A percentile compares a stretch with the other conserved stretches of the same genome.
phyloP scores from a whole-genome alignment of 192 early-diverging fungal species.

The Gaertneriomyces semiglobifer region DNA sequence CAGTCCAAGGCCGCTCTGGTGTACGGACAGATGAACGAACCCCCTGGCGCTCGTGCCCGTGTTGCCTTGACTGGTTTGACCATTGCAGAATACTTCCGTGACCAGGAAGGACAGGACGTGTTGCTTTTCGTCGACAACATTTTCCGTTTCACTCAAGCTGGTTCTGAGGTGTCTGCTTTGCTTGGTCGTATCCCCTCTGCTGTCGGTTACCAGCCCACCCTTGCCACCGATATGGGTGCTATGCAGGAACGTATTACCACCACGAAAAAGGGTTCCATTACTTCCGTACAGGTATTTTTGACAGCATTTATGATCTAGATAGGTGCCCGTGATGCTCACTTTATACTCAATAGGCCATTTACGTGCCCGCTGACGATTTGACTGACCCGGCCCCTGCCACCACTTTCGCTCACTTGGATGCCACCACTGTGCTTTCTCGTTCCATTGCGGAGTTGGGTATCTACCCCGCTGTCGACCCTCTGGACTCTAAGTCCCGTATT shows the following conservation, averaged over 20 bases:
- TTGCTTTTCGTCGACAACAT: conserved; percentile 99
- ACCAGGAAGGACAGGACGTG: conserved; percentile 99
- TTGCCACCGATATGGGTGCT: conserved; percentile 97
- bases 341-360: conserved; percentile 70
- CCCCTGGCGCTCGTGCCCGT: conserved; percentile 97
- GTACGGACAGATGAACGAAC: conserved; percentile 99
- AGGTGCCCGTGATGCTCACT: background rate
- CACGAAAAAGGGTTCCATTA: conserved; percentile 99
- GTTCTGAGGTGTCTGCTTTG: conserved; percentile 99
- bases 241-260: conserved; percentile 99
- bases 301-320: background rate
- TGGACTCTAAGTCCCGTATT: conserved; percentile 98
- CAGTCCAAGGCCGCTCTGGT: conserved; percentile 93
- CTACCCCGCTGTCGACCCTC: conserved; percentile 98
- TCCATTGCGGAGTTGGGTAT: conserved; percentile 98
- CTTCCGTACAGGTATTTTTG: conserved; percentile 68
- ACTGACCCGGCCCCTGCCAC: conserved; percentile 99
- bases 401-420: conserved; percentile 98
- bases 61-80: conserved; percentile 96
- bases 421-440: conserved; percentile 98
- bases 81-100: conserved; percentile 99
- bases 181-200: conserved; percentile 99
- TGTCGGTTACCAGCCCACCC: conserved; percentile 99
- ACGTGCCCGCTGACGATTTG: conserved; percentile 99
- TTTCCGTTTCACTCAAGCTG: conserved; percentile 99